Base-by-base conservation (phyloP, 176 grass and related monocot species). In the Tuctoria greenei region DNA sequence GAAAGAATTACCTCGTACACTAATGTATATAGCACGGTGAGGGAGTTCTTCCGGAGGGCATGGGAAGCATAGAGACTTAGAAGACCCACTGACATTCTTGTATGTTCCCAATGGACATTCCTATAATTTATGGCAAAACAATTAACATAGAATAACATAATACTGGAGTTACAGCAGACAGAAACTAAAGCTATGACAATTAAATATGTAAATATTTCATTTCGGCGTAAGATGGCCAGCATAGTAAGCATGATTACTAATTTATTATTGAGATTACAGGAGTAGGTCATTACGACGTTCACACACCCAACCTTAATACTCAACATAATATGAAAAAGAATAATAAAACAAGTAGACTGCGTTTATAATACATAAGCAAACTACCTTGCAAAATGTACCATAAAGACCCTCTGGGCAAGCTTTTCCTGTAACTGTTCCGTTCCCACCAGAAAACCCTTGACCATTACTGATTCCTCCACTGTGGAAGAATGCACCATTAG, bases 331-430 rank as follows among this genome's bases (percentile, higher is more conserved):
- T 31, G 31, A 31, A 31, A 31, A 31, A 31, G 3, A 31, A 31
- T n/a, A n/a, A n/a, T n/a, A n/a, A n/a, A n/a, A n/a, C n/a, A 31
- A 31, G 31, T 31, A 31, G 31, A 31, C 31, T 31, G 31, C 31
- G 3, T 31, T 31, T 31, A 2, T 2, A 31, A 31, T 3, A 3
- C 31, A 49, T 70, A 56, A n/a, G 37, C 24, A 80, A 64, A 36
- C 54, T 89, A 98, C 95, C 95, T 92, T 83, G 86, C 95, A 98
- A 89, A 93, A 98, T 81, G 82, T 88, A 79, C 95, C 95, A 89
- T 98, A 98, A 79, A 98, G 91, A 77, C 95, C 91, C 79, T 88
- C 76, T 44, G 95, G 95, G 72, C 95, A 98, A 83, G 85, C 88
- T 78, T 88, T 94, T 81, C 88, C 91, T 7, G 95, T 90, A 18